Percentiles rank a stretch among this genome's conserved stretches.
These are phyloP conservation scores for Panaeolus cyanescens DNA, from an alignment of 768 basidiomycete species.

Conservation along the genomic window DNA sequence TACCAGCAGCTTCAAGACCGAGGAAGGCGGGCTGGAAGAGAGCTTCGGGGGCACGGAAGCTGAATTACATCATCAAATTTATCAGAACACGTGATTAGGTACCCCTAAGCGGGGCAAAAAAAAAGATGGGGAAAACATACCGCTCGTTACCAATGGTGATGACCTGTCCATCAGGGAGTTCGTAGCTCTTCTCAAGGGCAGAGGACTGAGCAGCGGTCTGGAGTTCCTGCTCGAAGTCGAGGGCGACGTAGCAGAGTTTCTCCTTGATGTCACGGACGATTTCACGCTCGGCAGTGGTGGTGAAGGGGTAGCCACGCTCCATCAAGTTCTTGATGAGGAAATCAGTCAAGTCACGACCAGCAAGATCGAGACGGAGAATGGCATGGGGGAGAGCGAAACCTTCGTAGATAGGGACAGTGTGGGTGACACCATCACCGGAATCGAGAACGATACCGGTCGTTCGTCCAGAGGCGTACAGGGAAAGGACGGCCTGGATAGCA, in stretches of 20 bases:
- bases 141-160: constrained; percentile 93
- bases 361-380: constrained; percentile 88
- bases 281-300: constrained; percentile 91
- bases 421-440: constrained; percentile 95
- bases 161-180: constrained; percentile 91
- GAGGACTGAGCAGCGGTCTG: constrained; percentile 89
- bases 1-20: constrained; percentile 87
- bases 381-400: constrained; percentile 92
- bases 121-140: constrained; percentile 56
- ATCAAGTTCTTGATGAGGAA: constrained; percentile 81
- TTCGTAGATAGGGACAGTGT: constrained; percentile 97
- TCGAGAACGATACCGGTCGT: constrained; percentile 95
- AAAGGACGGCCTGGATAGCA: constrained; percentile 88
- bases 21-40: constrained; percentile 93
- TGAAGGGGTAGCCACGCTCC: constrained; percentile 94
- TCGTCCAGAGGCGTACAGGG: constrained; percentile 91
- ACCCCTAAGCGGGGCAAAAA: constrained; percentile 34
- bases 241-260: constrained; percentile 93
- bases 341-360: constrained; percentile 90
- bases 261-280: constrained; percentile 98
- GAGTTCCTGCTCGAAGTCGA: constrained; percentile 93
- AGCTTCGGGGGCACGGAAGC: constrained; percentile 92
- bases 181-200: constrained; percentile 90
- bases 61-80: constrained; percentile 44
- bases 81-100: constrained; percentile 43